These are phyloP conservation scores for Plenodomus tracheiphilus DNA, from an alignment of 2,329 filamentous ascomycete species.

Conservation along the genomic window DNA sequence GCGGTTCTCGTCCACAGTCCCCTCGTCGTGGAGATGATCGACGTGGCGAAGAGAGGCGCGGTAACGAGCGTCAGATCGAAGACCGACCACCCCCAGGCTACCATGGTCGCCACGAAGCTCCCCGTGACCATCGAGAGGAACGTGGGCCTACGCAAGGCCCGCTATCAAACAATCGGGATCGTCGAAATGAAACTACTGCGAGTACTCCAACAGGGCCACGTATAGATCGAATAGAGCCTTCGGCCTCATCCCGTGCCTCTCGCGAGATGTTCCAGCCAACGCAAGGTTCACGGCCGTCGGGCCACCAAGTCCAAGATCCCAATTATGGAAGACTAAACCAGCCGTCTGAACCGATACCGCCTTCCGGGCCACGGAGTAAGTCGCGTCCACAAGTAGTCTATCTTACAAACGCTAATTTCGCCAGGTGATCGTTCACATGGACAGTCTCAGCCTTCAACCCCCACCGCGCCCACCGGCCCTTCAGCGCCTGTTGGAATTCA, in stretches of 20 bases:
- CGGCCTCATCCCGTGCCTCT: conserved; percentile 26
- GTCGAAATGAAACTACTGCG: conserved; percentile 44
- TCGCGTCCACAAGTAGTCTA: too few relatives aligned
- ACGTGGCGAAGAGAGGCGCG: conserved; percentile 26
- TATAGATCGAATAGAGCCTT: conserved; percentile 44
- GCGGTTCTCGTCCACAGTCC: conserved; percentile 34
- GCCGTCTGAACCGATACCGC: conserved; percentile 52
- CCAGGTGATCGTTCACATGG: conserved; percentile 32
- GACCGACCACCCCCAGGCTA: conserved; percentile 27
- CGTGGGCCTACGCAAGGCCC: conserved; percentile 23
- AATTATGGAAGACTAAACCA: conserved; percentile 55
- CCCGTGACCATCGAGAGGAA: conserved; percentile 40
- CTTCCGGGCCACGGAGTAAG: conserved; percentile 58
- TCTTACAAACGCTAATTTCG: conserved; percentile 12
- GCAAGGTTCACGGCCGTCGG: conserved; percentile 39
- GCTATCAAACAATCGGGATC: conserved; percentile 43
- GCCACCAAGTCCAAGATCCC: conserved; percentile 52
- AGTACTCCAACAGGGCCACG: conserved; percentile 59
- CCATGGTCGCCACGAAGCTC: conserved; percentile 27
- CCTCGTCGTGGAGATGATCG: conserved; percentile 30
- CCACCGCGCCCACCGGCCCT: conserved; percentile 39
- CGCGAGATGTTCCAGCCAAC: conserved; percentile 48
- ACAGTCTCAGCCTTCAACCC: conserved; percentile 28
- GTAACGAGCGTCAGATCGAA: conserved; percentile 30
- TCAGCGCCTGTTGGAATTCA: conserved; percentile 52